Conservation (phyloP, 441 rosid species). For the Sinapis alba region DNA sequence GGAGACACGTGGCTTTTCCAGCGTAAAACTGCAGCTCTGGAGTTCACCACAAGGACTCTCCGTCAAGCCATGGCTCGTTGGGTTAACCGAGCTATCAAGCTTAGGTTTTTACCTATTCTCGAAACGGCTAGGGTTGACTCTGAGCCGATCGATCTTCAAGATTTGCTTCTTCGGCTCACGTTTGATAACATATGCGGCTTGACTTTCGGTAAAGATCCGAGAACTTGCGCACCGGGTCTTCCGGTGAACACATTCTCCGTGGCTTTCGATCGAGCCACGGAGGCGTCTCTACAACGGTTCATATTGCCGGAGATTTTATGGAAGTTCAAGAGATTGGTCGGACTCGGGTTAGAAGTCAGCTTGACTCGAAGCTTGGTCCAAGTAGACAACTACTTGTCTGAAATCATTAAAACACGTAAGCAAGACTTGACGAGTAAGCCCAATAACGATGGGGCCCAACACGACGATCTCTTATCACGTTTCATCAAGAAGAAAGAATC, state of each 20-base stretch:
- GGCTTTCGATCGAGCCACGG: constrained; percentile 93
- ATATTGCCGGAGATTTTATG: constrained; percentile 88
- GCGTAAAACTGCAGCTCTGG: constrained; percentile 93
- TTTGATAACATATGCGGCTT: constrained; percentile 96
- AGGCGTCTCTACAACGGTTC: constrained; percentile 88
- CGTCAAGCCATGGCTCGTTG: constrained; percentile 99
- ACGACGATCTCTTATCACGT: constrained; percentile 85
- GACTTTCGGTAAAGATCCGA: constrained; percentile 93
- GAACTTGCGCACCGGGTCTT: constrained; percentile 71
- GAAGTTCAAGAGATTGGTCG: constrained; percentile 76
- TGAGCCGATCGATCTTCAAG: constrained; percentile 88
- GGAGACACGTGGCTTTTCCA: constrained; percentile 96
- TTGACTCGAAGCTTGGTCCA: constrained; percentile 73
- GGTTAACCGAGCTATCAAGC: constrained; percentile 78
- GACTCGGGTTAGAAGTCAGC: constrained; percentile 88
- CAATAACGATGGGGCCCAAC: constrained; percentile 54
- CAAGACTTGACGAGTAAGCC: constrained; percentile 61
- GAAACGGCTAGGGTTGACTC: constrained; percentile 51
- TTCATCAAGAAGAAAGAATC: constrained; percentile 90
- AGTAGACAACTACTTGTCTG: constrained; percentile 69
- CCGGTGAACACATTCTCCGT: constrained; percentile 82
- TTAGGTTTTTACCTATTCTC: constrained; percentile 71
- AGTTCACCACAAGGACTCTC: constrained; percentile 95
- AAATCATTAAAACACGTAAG: constrained; percentile 73
- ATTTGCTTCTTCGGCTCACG: constrained; percentile 85